Percentiles rank a stretch among this genome's conserved stretches.
phyloP scores from a whole-genome alignment of 2,329 filamentous ascomycete genomes.

The Didymella pinodella region DNA sequence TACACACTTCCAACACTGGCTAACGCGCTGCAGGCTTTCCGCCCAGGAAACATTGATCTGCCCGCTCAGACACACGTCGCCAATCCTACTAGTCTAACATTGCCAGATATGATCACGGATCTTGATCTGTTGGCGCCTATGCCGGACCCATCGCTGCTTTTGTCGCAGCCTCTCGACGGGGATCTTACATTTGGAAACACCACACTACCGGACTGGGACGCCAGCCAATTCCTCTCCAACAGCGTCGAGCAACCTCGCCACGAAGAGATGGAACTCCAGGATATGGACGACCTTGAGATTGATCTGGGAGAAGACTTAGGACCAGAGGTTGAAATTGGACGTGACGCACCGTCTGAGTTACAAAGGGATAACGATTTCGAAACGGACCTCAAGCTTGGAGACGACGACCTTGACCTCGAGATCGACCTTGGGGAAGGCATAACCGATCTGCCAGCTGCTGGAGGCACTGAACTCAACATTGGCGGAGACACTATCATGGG shows the following conservation, averaged over 20 bases:
- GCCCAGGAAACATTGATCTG: slow-evolving; percentile 94
- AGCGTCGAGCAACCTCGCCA: slow-evolving; percentile 64
- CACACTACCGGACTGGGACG: slow-evolving; percentile 62
- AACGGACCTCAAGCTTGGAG: slow-evolving; percentile 61
- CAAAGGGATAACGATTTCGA: slow-evolving; percentile 44
- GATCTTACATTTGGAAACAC: slow-evolving; percentile 50
- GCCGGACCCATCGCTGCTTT: slow-evolving; percentile 84
- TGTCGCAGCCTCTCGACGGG: slow-evolving; percentile 72
- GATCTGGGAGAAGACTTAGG: slow-evolving; percentile 66
- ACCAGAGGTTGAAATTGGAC: slow-evolving; percentile 86
- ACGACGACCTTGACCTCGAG: slow-evolving; percentile 60
- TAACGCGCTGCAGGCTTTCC: slow-evolving; percentile 72
- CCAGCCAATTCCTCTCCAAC: slow-evolving; percentile 81
- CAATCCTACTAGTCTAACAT: slow-evolving; percentile 83
- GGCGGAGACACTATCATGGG: slow-evolving; percentile 56
- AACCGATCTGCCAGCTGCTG: slow-evolving; percentile 31
- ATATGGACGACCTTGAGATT: slow-evolving; percentile 66
- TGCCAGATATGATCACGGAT: slow-evolving; percentile 92
- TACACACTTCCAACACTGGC: background rate
- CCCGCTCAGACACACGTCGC: slow-evolving; percentile 78
- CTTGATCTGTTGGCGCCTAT: slow-evolving; percentile 81
- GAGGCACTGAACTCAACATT: slow-evolving; percentile 31
- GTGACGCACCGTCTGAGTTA: slow-evolving; percentile 75
- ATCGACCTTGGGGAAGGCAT: slow-evolving; percentile 48
- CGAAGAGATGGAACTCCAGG: slow-evolving; percentile 56